Percentiles rank a stretch among this genome's conserved stretches.
Conservation (phyloP, 345 rosid species). For the Isatis tinctoria region DNA sequence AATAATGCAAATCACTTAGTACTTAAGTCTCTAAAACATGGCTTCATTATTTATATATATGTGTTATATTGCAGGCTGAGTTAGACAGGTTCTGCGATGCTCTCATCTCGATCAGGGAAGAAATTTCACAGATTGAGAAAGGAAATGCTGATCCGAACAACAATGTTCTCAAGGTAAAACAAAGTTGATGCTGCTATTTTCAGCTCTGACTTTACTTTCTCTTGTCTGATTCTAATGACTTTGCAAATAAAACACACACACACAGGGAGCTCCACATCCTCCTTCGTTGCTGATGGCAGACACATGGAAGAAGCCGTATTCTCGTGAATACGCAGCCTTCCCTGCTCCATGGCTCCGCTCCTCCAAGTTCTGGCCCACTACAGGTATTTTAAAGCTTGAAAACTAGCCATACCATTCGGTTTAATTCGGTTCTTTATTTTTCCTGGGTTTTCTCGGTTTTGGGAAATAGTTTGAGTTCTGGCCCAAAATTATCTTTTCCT, state of each 20-base stretch:
- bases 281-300: constrained; percentile 97
- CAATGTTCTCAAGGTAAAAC: constrained; percentile 80
- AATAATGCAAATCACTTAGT: background rate
- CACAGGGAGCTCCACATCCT: constrained; percentile 97
- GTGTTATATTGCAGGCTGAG: constrained; percentile 62
- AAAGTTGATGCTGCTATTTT: background rate
- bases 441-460: background rate
- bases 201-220: background rate
- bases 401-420: background rate
- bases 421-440: background rate
- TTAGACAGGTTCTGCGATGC: constrained; percentile 92
- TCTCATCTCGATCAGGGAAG: constrained; percentile 92
- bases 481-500: background rate
- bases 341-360: constrained; percentile 91
- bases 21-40: background rate
- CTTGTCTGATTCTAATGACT: background rate
- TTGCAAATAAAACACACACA: background rate
- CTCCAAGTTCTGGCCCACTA: constrained; percentile 90
- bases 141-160: constrained; percentile 82
- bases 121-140: constrained; percentile 84
- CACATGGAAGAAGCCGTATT: constrained; percentile 82
- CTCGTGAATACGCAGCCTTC: constrained; percentile 89
- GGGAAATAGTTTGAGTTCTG: background rate
- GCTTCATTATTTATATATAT: background rate
- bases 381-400: constrained; percentile 40